A percentile compares a stretch with the other conserved stretches of the same genome.
Evolutionary conservation across 768 basidiomycete genomes (phyloP).

Genomic region (Amanita exitialis): DNA sequence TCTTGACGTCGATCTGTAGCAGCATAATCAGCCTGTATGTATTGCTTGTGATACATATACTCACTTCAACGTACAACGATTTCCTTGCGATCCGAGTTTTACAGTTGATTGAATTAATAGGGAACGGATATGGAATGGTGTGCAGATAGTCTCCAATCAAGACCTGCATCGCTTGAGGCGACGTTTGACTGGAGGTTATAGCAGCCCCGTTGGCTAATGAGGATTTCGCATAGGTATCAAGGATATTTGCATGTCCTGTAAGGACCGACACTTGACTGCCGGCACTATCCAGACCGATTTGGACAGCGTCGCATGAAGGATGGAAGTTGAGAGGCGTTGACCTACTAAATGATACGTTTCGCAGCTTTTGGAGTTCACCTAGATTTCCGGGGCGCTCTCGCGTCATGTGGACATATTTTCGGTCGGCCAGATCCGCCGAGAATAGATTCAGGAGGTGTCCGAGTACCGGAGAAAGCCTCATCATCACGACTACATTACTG

Average conservation of each 20-base stretch:
- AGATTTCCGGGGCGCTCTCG: constrained; percentile 2
- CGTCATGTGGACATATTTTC: constrained; percentile 13
- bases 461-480: constrained; percentile 9
- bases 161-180: constrained; percentile 22
- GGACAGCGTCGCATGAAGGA: not conserved
- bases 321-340: not conserved
- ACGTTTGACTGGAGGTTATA: constrained; percentile 16
- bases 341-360: not conserved
- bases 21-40: constrained; percentile 9
- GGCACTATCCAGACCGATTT: not conserved
- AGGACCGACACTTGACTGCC: constrained; percentile 9
- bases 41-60: constrained; percentile 13
- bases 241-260: constrained; percentile 14
- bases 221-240: constrained; percentile 10
- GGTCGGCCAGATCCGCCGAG: constrained; percentile 16
- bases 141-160: constrained; percentile 16
- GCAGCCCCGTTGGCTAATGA: constrained; percentile 14
- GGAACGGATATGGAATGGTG: constrained; percentile 30
- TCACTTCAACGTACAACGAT: constrained; percentile 39
- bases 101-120: constrained; percentile 23
- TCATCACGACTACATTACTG: not conserved
- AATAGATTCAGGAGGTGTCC: constrained; percentile 16
- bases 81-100: constrained; percentile 43
- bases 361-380: constrained; percentile 3
- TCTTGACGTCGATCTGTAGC: constrained; percentile 18